Evolutionary conservation across 1,139 yeast species (phyloP), one percentile per base, ranked within the genome.

Genomic region (Tardiomyces blankii): DNA sequence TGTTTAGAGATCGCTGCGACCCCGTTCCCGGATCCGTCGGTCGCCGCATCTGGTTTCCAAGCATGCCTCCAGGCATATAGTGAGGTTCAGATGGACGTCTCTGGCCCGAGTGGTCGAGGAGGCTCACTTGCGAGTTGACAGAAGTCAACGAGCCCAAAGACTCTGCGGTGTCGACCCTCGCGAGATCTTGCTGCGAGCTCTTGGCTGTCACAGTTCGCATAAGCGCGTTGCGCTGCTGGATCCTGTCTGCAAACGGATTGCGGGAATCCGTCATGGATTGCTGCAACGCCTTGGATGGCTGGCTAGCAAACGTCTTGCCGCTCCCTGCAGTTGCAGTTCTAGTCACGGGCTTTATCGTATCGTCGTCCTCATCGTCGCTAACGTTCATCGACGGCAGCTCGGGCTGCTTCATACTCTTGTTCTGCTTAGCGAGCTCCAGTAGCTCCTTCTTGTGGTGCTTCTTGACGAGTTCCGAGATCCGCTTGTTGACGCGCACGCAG

Each of bases 401-500:
- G 16, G 60, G 59, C 38, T 48, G 50, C 39, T 55, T 52, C 18
- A 56, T 51, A 9, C 52, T 44, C 42, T 49, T 53, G 46, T 61
- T 59, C 28, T 51, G 59, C 41, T 53, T 54, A 21, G 48, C 52
- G 18, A 61, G 56, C 44, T 53, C 55, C 41, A 48, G 44, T 44
- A 61, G 51, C 21, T 57, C 62, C 49, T 58, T 54, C 40, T 54
- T 53, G 57, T 77, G 80, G 54, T 75, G 68, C 50, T 66, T 69
- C 48, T 64, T 64, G 5, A 78, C 80, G 50, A 80, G 62, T 30
- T 57, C 55, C 47, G 77, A 69, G n/a, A 80, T 80, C 25, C 74
- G 69, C 35, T 69, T 66, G 59, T 80, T 80, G 48, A 80, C 77
- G 43, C 74, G 66, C 23, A 65, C 55, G 58, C 80, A 77, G 58